Percentiles rank a stretch among this genome's conserved stretches.
phyloP scores from a whole-genome alignment of 2,329 filamentous ascomycete species.

The Colletotrichum chlorophyti region DNA sequence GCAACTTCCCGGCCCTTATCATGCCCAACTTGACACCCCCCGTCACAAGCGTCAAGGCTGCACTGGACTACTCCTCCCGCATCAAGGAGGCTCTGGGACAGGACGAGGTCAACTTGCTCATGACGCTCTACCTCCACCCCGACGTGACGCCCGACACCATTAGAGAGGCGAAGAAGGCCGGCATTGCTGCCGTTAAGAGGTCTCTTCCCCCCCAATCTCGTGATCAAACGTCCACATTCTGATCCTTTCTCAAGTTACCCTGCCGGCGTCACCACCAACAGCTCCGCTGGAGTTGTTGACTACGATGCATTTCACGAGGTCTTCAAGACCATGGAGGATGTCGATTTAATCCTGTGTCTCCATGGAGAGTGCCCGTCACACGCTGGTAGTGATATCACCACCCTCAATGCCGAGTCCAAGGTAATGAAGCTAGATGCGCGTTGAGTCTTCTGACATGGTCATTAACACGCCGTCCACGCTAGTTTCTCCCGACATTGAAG shows the following conservation, averaged over 20 bases:
- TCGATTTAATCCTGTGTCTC: slow-evolving; percentile 87
- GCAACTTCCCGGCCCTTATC: slow-evolving; percentile 16
- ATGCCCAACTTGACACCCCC: slow-evolving; percentile 74
- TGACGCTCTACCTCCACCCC: slow-evolving; percentile 74
- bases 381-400: slow-evolving; percentile 51
- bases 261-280: slow-evolving; percentile 69
- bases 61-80: slow-evolving; percentile 69
- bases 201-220: neutral
- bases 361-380: slow-evolving; percentile 79
- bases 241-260: slow-evolving; percentile 17
- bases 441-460: neutral
- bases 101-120: slow-evolving; percentile 67
- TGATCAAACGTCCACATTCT: neutral
- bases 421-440: neutral
- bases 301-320: slow-evolving; percentile 77
- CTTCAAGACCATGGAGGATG: slow-evolving; percentile 87
- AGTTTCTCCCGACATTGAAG: slow-evolving; percentile 81
- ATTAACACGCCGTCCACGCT: neutral
- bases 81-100: slow-evolving; percentile 56
- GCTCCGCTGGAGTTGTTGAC: slow-evolving; percentile 71
- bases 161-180: slow-evolving; percentile 73
- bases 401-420: slow-evolving; percentile 73
- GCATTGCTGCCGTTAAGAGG: slow-evolving; percentile 73
- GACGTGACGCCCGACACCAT: slow-evolving; percentile 74
- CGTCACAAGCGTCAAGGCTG: slow-evolving; percentile 65